Evolutionary conservation across 345 rosid species (phyloP), one percentile per base, ranked within the genome.

Genomic region (Melaleuca alternifolia): DNA sequence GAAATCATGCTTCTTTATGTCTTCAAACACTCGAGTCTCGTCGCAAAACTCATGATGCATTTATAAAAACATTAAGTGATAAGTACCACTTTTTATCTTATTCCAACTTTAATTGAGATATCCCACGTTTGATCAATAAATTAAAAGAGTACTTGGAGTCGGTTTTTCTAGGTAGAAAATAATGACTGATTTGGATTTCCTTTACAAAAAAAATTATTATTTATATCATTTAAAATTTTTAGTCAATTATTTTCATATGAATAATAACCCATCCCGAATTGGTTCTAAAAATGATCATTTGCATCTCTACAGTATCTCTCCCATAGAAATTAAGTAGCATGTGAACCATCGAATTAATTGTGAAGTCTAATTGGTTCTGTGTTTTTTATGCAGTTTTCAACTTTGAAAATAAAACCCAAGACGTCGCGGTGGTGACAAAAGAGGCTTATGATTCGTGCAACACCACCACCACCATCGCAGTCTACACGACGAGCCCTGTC

Each of bases 361-460:
- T 11, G 9, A 15, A 30, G 77, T 65, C 77, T 30, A 15, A 46
- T 48, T 50, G 6, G 12, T 50, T 79, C 41, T 57, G 33, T 24
- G 33, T 30, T 48, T 75, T 14, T 54, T 37, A 48, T 46, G 86
- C 89, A 94, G 95, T 92, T 54, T 94, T 94, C 87, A 92, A 92
- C 44, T 94, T 93, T 86, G 51, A 59, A n/a, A 85, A 87, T 76
- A 93, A 87, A 71, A 87, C 90, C 18, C 96, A 94, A 84, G 91
- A 93, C 50, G 94, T 94, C 59, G 94, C 93, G 5, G 86, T 87
- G 56, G 94, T 94, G 87, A 90, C 90, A 6, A 24, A 90, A 89
- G 89, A 54, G 50, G 91, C 90, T 50, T 93, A 86, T 61, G 91
- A 90, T 4, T 79, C 86, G 12, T 93, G 96, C 89, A 87, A 85